Evolutionary conservation across 768 basidiomycete genomes (phyloP).

Genomic region (Royoungia palumana): DNA sequence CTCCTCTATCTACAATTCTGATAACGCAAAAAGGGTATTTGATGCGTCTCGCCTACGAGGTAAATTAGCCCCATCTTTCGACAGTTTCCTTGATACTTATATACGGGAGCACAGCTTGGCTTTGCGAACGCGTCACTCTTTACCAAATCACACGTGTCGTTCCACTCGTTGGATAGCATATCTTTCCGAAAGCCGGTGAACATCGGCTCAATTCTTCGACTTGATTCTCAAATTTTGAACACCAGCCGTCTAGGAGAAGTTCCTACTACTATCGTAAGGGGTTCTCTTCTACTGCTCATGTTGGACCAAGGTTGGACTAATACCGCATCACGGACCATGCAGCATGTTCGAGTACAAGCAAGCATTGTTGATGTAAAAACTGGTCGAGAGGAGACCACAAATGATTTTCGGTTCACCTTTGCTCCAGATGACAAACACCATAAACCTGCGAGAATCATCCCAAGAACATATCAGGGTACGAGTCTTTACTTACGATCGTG

Average conservation of each 20-base stretch:
- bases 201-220: constrained; percentile 75
- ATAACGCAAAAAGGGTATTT: constrained; percentile 39
- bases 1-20: background rate
- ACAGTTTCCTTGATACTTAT: too few relatives aligned
- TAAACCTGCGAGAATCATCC: constrained; percentile 48
- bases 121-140: constrained; percentile 73
- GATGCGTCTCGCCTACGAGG: constrained; percentile 72
- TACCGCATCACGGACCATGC: too few relatives aligned
- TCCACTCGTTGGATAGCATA: constrained; percentile 77
- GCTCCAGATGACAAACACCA: constrained; percentile 38
- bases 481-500: background rate
- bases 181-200: constrained; percentile 78
- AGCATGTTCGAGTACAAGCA: constrained; percentile 73
- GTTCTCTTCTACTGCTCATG: background rate
- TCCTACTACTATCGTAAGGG: constrained; percentile 56
- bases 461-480: constrained; percentile 66
- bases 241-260: constrained; percentile 32
- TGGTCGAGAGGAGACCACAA: constrained; percentile 66
- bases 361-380: constrained; percentile 70
- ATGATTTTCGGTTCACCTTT: constrained; percentile 78
- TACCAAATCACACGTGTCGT: constrained; percentile 61
- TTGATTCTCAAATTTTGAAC: constrained; percentile 69
- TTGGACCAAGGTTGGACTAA: too few relatives aligned
- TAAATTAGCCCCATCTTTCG: constrained; percentile 27
- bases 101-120: too few relatives aligned